These are phyloP conservation scores for Pestalotiopsis sp. DNA, from an alignment of 2,329 filamentous ascomycete species.

Conservation along the genomic window DNA sequence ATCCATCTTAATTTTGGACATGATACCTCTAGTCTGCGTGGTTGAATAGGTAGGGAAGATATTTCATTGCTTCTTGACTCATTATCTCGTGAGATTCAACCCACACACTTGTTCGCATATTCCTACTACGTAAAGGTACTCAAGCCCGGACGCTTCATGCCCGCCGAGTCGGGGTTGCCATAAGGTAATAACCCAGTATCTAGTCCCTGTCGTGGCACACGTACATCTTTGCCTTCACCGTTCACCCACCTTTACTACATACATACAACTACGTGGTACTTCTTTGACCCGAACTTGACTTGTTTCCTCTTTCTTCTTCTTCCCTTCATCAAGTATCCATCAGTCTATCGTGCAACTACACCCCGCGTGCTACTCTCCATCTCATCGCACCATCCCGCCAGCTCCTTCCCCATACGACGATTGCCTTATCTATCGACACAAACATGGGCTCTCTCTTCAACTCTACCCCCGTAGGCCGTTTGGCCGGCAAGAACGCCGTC, in stretches of 20 bases:
- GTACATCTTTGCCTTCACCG: background rate
- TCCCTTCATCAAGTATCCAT: background rate
- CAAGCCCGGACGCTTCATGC: background rate
- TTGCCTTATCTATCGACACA: background rate
- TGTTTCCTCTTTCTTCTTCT: background rate
- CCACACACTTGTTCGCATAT: background rate
- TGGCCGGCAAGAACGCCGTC: constrained; percentile 66
- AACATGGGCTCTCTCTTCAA: constrained; percentile 32
- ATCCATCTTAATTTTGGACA: background rate
- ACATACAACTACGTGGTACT: background rate
- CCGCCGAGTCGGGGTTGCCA: background rate
- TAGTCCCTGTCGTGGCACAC: background rate
- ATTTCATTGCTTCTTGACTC: constrained; percentile 5
- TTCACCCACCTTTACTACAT: background rate
- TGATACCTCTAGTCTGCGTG: background rate
- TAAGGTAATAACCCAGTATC: background rate
- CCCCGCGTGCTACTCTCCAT: background rate
- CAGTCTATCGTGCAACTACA: background rate
- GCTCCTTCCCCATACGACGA: background rate
- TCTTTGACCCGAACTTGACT: background rate
- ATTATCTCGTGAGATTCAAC: constrained; percentile 1
- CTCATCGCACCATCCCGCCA: background rate
- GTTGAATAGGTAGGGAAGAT: background rate
- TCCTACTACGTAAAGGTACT: background rate
- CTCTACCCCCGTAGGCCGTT: constrained; percentile 43